Conservation (phyloP, 805 yeast genomes). For the Metschnikowia kunwiensis region DNA sequence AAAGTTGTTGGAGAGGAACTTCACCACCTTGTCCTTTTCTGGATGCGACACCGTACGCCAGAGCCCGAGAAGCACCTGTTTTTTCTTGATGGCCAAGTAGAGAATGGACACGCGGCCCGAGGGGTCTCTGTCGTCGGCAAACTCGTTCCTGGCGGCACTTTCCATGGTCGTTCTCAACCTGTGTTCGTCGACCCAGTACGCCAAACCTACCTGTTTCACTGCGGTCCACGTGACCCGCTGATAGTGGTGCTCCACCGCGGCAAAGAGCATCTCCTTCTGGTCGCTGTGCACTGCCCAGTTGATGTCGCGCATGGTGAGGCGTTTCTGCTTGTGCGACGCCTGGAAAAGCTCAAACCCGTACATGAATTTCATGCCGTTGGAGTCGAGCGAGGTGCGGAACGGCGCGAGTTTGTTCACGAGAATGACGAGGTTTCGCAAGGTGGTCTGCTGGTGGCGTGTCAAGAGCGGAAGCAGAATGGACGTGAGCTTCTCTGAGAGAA, state of each 20-base stretch:
- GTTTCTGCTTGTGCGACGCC: conserved; percentile 44
- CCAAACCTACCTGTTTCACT: conserved; percentile 58
- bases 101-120: conserved; percentile 62
- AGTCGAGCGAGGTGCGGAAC: conserved; percentile 46
- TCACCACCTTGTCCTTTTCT: conserved; percentile 80
- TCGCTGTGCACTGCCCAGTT: conserved; percentile 86
- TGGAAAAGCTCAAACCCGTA: conserved; percentile 69
- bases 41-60: conserved; percentile 81
- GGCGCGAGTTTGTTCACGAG: conserved; percentile 56
- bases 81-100: conserved; percentile 75
- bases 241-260: conserved; percentile 44
- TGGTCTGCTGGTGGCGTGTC: conserved; percentile 89
- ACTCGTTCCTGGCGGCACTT: conserved; percentile 67
- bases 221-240: conserved; percentile 56
- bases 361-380: conserved; percentile 67
- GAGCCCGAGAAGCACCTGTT: conserved; percentile 69
- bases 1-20: conserved; percentile 76
- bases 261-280: conserved; percentile 64
- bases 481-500: conserved; percentile 58
- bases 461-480: conserved; percentile 70
- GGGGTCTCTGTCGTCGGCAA: conserved; percentile 65
- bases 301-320: conserved; percentile 73
- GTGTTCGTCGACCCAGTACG: conserved; percentile 59
- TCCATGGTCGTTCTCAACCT: conserved; percentile 50
- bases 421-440: conserved; percentile 66